These are phyloP conservation scores for Sporodiniella umbellata DNA, from an alignment of 371 early-diverging fungal genomes.

Conservation along the genomic window DNA sequence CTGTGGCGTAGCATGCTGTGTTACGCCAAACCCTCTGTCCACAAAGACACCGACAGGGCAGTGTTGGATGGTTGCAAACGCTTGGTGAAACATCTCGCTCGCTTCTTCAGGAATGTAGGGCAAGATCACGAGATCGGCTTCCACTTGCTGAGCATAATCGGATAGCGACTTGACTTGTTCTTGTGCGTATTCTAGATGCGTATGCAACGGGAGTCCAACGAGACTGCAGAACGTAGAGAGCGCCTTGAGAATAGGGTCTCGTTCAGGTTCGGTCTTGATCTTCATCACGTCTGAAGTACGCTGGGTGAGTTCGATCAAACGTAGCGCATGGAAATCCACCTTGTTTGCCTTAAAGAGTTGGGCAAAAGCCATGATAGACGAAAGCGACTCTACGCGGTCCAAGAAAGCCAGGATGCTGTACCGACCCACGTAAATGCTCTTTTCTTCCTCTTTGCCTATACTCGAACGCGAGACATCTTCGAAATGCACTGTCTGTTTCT, in stretches of 20 bases:
- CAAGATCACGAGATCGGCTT: constrained; percentile 28
- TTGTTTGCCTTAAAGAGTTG: constrained; percentile 44
- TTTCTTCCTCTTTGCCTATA: neutral
- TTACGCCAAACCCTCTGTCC: constrained; percentile 67
- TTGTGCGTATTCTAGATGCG: constrained; percentile 23
- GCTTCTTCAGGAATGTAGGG: constrained; percentile 18
- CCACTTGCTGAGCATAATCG: constrained; percentile 11
- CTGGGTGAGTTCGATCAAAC: constrained; percentile 68
- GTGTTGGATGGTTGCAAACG: constrained; percentile 11
- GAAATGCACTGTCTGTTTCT: constrained; percentile 28
- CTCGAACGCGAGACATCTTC: neutral
- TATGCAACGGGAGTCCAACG: constrained; percentile 43
- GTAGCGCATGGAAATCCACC: constrained; percentile 49
- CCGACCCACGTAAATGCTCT: neutral
- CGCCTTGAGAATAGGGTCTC: constrained; percentile 73
- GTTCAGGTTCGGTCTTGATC: constrained; percentile 50
- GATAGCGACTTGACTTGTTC: constrained; percentile 22
- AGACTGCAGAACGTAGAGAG: constrained; percentile 72
- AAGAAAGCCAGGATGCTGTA: constrained; percentile 56
- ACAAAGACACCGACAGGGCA: constrained; percentile 55
- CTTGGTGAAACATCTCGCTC: neutral
- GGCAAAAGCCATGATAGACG: constrained; percentile 73
- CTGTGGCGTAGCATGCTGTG: constrained; percentile 21
- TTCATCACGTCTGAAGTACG: constrained; percentile 75
- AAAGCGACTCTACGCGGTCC: constrained; percentile 63